Evolutionary conservation across 73 alveolate genomes (phyloP), one percentile per base, ranked within the genome.

Genomic region (Stentor roeselii): DNA sequence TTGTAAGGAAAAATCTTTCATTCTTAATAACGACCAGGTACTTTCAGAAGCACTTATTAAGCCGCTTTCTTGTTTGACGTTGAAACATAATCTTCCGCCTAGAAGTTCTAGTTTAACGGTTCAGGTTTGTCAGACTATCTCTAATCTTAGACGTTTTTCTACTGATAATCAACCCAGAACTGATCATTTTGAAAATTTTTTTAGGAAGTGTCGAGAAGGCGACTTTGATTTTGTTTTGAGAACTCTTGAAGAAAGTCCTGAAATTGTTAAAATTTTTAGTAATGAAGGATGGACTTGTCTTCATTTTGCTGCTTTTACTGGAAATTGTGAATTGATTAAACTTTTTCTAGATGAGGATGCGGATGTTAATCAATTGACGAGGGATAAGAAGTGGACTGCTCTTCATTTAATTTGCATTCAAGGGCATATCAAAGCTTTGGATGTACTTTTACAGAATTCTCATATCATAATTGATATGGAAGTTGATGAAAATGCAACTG

Each of bases 271-370:
- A 31, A 58, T 31, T 31, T 58, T 21, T 58, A 58, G 74, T 31
- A 21, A n/a, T 0, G 74, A 38, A 37, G 91, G 91, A 35, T 86
- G 91, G 91, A 82, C 91, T n/a, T 34, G 85, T 11, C 77, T 86
- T 0, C 91, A 86, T 40, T 37, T 78, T 14, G 91, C 91, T 3
- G 60, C 78, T 40, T 86, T 60, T 39, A 78, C 38, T 42, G 87
- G 87, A 6, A 21, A 58, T 58, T 21, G 35, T n/a, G 35, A 58
- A 58, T 31, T 58, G 15, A 58, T 58, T n/a, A 31, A 58, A 58
- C 2, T 58, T n/a, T 2, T 58, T 21, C 27, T 58, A 21, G 74
- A 31, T n/a, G 15, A 58, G 1, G 27, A 58, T 21, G 27, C 27
- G 0, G 27, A 58, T 58, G 74, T 58, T 21, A 58, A 58, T 58